Percentiles rank a stretch among this genome's conserved stretches.
These are phyloP conservation scores for Cladophialophora immunda DNA, from an alignment of 2,329 filamentous ascomycete species.

Conservation along the genomic window DNA sequence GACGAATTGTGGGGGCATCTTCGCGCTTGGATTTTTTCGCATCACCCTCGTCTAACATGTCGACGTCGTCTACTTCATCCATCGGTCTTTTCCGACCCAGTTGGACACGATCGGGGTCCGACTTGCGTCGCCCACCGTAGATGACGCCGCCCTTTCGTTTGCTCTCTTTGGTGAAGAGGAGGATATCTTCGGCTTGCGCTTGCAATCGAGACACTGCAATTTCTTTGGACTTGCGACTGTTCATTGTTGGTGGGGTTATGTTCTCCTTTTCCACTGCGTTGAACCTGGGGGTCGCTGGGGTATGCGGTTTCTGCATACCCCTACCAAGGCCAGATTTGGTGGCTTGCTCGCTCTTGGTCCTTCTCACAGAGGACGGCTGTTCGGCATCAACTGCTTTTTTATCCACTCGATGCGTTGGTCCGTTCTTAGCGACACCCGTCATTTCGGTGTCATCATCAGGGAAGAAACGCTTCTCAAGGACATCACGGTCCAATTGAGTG, in stretches of 20 bases:
- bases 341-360: conserved; percentile 28
- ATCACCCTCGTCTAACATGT: conserved; percentile 52
- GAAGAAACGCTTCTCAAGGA: conserved; percentile 75
- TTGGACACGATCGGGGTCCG: conserved; percentile 49
- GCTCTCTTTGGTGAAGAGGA: conserved; percentile 90
- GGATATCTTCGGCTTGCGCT: conserved; percentile 81
- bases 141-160: conserved; percentile 77
- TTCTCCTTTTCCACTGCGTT: conserved; percentile 78
- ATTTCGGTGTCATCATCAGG: conserved; percentile 45
- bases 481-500: conserved; percentile 78
- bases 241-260: conserved; percentile 77
- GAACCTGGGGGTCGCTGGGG: conserved; percentile 63
- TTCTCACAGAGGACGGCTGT: conserved; percentile 28
- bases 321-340: conserved; percentile 29
- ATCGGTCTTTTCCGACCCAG: conserved; percentile 54
- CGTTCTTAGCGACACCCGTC: conserved; percentile 30
- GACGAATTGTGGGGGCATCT: conserved; percentile 73
- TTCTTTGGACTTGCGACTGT: conserved; percentile 86
- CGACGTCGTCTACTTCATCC: conserved; percentile 46
- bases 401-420: conserved; percentile 48
- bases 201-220: conserved; percentile 81
- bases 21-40: conserved; percentile 63
- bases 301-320: conserved; percentile 53
- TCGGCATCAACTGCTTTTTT: conserved; percentile 44
- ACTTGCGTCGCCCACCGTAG: conserved; percentile 63